A percentile compares a stretch with the other conserved stretches of the same genome.
These are phyloP conservation scores for Phaeotremella skinneri DNA, from an alignment of 768 basidiomycete species.

Conservation along the genomic window DNA sequence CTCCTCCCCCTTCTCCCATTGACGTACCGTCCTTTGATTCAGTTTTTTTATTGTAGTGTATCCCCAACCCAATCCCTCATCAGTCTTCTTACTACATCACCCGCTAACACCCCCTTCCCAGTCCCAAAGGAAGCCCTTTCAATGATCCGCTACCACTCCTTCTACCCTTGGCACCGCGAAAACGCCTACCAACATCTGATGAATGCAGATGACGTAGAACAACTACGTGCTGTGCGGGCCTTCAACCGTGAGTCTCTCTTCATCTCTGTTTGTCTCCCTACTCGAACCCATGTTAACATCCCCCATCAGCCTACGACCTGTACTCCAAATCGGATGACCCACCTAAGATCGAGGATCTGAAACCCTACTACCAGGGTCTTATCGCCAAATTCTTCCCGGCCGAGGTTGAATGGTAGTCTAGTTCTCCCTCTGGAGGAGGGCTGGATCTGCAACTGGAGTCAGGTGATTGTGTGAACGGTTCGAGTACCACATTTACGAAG, in stretches of 20 bases:
- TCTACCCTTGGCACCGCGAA: constrained; percentile 95
- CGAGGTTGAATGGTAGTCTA: constrained; percentile 69
- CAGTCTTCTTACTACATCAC: no score
- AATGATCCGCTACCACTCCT: constrained; percentile 93
- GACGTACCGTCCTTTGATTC: no score
- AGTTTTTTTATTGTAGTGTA: no score
- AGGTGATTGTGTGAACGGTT: no score
- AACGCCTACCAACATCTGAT: constrained; percentile 76
- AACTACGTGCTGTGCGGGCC: constrained; percentile 63
- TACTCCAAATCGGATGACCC: constrained; percentile 83
- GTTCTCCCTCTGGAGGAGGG: no score
- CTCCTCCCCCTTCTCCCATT: no score
- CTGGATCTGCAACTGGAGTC: neutral
- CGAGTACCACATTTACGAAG: no score
- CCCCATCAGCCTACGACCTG: constrained; percentile 66
- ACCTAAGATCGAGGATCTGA: constrained; percentile 61
- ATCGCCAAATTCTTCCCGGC: constrained; percentile 84
- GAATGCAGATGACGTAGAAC: constrained; percentile 59
- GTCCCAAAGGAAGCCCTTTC: constrained; percentile 76
- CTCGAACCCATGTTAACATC: neutral
- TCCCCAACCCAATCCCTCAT: no score
- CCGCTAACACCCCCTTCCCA: constrained; percentile 1
- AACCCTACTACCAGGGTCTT: constrained; percentile 77
- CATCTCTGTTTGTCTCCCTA: neutral
- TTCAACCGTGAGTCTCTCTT: constrained; percentile 63